A percentile compares a stretch with the other conserved stretches of the same genome.
Conservation (phyloP, 257 asterid genomes). For the Cruciata laevipes region DNA sequence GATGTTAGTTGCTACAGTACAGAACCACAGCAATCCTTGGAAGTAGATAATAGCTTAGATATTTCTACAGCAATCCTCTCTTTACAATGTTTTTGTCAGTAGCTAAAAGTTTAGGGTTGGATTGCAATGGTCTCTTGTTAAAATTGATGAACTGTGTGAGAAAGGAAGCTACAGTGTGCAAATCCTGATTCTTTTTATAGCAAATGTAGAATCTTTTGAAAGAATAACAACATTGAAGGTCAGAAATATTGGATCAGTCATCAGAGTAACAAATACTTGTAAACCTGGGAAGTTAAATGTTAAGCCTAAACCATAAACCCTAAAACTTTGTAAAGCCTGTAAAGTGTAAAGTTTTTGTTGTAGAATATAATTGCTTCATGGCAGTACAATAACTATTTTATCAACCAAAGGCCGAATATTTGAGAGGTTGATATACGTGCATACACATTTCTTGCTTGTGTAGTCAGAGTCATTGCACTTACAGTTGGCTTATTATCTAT, state of each 20-base stretch:
- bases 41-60: neutral
- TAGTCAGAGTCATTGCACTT: constrained; percentile 6
- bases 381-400: neutral
- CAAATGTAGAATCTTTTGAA: neutral
- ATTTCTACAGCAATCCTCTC: neutral
- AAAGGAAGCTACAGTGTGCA: neutral
- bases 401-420: neutral
- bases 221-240: neutral
- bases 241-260: neutral
- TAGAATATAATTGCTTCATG: neutral
- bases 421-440: neutral
- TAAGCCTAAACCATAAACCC: too few species aligned
- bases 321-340: neutral
- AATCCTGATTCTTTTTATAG: neutral
- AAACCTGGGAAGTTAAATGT: neutral
- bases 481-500: neutral
- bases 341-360: neutral
- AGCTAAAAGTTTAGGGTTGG: neutral
- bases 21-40: neutral
- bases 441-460: neutral
- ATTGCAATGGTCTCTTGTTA: neutral
- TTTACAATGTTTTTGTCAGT: neutral
- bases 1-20: neutral
- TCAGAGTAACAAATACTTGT: neutral
- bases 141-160: neutral